These are phyloP conservation scores for Pichia heedii DNA, from an alignment of 805 yeast genomes.

Conservation along the genomic window DNA sequence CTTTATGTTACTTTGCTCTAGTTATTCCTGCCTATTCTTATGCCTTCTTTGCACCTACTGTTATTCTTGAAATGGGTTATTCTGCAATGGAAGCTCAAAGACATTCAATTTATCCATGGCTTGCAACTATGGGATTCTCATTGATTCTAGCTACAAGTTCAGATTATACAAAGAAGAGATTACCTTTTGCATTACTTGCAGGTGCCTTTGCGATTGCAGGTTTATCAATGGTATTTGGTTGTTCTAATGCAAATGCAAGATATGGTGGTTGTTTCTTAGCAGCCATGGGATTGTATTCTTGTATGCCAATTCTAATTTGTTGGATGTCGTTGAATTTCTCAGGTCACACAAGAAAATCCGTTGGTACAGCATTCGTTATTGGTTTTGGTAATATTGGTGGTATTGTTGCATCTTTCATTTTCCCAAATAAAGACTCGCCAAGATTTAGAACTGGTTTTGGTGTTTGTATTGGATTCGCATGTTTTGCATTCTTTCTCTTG, in stretches of 20 bases:
- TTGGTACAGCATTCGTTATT: conserved; percentile 44
- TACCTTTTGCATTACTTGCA: conserved; percentile 32
- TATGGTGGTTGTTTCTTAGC: conserved; percentile 60
- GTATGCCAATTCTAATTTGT: conserved; percentile 62
- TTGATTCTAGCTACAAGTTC: conserved; percentile 53
- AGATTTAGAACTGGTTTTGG: conserved; percentile 45
- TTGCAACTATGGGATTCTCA: conserved; percentile 59
- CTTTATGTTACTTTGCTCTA: conserved; percentile 53
- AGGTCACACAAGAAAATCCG: conserved; percentile 52
- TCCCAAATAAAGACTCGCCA: conserved; percentile 49
- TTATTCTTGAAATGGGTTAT: conserved; percentile 52
- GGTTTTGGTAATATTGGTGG: conserved; percentile 76
- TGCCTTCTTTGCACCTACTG: conserved; percentile 65
- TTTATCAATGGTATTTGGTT: conserved; percentile 45
- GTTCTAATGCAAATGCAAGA: conserved; percentile 31
- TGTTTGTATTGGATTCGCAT: conserved; percentile 39
- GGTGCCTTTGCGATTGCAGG: conserved; percentile 40
- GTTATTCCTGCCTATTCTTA: conserved; percentile 66
- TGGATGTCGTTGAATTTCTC: conserved; percentile 58
- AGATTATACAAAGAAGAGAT: conserved; percentile 42
- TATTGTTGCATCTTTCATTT: conserved; percentile 52
- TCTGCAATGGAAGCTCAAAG: conserved; percentile 68
- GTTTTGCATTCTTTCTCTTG: conserved; percentile 31
- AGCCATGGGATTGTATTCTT: conserved; percentile 50
- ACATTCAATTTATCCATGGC: conserved; percentile 82